Percentiles rank a stretch among this genome's conserved stretches.
Conservation (phyloP, 176 grass and related monocot genomes). For the Zoysia pacifica region DNA sequence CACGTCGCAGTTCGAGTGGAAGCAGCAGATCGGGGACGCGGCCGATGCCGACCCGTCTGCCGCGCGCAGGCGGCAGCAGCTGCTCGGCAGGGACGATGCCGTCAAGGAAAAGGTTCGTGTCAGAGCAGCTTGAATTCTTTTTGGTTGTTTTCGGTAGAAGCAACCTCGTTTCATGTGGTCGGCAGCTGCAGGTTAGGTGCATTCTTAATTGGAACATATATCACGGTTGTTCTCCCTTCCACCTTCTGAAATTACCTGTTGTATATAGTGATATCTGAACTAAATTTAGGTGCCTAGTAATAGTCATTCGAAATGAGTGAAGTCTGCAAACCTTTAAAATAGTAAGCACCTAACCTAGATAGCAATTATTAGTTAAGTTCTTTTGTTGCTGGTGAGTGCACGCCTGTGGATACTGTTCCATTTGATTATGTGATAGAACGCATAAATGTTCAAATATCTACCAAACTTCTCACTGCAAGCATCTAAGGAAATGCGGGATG, state of each 20-base stretch:
- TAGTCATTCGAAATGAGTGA: no score
- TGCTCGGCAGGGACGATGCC: conserved; percentile 54
- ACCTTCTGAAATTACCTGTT: background rate
- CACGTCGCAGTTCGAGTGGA: conserved; percentile 80
- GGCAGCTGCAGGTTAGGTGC: background rate
- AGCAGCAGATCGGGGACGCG: conserved; percentile 69
- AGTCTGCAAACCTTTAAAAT: no score
- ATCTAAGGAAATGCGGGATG: background rate
- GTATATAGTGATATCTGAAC: conserved; percentile 7
- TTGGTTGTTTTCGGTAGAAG: background rate
- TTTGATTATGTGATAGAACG: background rate
- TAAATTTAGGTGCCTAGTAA: background rate
- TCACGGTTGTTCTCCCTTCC: background rate
- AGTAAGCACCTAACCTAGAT: background rate
- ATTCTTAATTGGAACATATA: background rate
- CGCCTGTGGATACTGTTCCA: background rate
- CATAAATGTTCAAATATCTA: background rate
- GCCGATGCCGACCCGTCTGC: conserved; percentile 48
- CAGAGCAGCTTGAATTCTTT: background rate
- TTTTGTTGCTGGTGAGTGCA: background rate
- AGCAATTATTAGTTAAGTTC: no score
- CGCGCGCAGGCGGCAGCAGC: conserved; percentile 41
- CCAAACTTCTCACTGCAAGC: background rate
- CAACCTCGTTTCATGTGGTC: background rate
- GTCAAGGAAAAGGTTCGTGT: conserved; percentile 66